Percentiles rank a stretch among this genome's conserved stretches.
phyloP scores from a whole-genome alignment of 345 rosid genomes.

The Linum lewisii region DNA sequence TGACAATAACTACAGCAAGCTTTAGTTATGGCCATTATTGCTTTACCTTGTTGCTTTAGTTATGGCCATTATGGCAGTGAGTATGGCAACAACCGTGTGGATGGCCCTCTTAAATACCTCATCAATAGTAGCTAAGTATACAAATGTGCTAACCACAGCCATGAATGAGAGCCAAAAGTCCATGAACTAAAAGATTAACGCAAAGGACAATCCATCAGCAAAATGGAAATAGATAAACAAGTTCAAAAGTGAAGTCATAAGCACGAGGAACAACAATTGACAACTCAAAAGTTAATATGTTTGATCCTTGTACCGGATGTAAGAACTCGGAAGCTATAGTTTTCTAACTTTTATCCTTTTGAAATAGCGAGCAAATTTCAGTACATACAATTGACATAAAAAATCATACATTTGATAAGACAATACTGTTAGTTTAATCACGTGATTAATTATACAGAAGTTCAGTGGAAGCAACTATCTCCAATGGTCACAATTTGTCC shows the following conservation, averaged over 20 bases:
- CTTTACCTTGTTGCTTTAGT: slow-evolving; percentile 96
- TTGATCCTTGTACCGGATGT: too few species aligned
- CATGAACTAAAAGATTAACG: slow-evolving; percentile 67
- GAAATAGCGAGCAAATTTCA: too few species aligned
- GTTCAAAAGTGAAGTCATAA: too few species aligned
- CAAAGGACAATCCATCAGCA: not conserved
- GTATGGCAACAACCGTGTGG: slow-evolving; percentile 72
- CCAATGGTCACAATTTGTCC: too few species aligned
- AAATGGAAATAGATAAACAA: not conserved
- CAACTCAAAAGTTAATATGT: too few species aligned
- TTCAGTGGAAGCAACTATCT: too few species aligned
- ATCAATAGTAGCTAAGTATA: slow-evolving; percentile 58
- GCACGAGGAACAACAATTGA: too few species aligned
- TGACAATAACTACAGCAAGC: slow-evolving; percentile 1
- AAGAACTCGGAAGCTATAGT: too few species aligned
- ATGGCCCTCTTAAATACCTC: slow-evolving; percentile 74
- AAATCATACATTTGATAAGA: not conserved
- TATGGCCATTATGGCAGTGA: slow-evolving; percentile 84
- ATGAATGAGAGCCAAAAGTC: slow-evolving; percentile 99
- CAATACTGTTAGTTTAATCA: too few species aligned
- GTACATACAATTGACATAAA: not conserved
- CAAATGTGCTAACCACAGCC: slow-evolving; percentile 88
- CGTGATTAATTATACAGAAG: too few species aligned
- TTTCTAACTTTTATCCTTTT: too few species aligned
- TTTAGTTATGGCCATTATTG: slow-evolving; percentile 64